These are phyloP conservation scores for Tremellales sp. DNA, from an alignment of 1,284 basidiomycete genomes.

Conservation along the genomic window DNA sequence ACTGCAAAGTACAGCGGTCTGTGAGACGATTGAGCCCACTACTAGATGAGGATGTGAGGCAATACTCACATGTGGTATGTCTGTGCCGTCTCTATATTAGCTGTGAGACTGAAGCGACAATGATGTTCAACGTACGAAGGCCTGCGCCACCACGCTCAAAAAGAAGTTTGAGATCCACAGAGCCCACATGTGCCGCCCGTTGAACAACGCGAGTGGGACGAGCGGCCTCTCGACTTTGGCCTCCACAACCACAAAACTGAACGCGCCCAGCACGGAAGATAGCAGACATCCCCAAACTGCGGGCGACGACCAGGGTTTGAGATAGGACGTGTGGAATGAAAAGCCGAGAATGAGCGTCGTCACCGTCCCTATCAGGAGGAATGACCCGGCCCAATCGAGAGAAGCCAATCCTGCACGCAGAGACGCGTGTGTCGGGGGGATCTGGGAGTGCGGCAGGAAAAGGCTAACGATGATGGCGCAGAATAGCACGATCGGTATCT, in stretches of 20 bases:
- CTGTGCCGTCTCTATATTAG: constrained; percentile 8
- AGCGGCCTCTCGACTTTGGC: constrained; percentile 68
- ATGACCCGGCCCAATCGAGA: constrained; percentile 41
- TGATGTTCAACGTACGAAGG: constrained; percentile 55
- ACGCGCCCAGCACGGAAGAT: constrained; percentile 54
- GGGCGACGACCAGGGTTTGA: constrained; percentile 69
- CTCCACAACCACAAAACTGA: constrained; percentile 68
- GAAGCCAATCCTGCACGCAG: constrained; percentile 30
- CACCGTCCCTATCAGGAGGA: constrained; percentile 64
- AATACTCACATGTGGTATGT: constrained; percentile 28
- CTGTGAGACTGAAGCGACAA: neutral
- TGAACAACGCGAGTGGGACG: constrained; percentile 72
- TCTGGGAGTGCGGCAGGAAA: constrained; percentile 38
- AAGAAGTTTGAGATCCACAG: constrained; percentile 39
- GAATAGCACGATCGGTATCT: constrained; percentile 36
- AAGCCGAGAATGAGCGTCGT: constrained; percentile 72
- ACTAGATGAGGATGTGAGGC: neutral
- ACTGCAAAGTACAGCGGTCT: constrained; percentile 48
- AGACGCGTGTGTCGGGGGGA: constrained; percentile 33
- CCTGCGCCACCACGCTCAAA: constrained; percentile 64
- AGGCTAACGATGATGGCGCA: constrained; percentile 29
- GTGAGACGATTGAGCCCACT: constrained; percentile 6
- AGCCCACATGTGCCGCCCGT: constrained; percentile 60
- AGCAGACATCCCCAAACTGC: constrained; percentile 64
- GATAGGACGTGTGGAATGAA: constrained; percentile 75